Percentiles rank a stretch among this genome's conserved stretches.
phyloP scores from a whole-genome alignment of 345 rosid genomes.

The Hypericum perforatum region DNA sequence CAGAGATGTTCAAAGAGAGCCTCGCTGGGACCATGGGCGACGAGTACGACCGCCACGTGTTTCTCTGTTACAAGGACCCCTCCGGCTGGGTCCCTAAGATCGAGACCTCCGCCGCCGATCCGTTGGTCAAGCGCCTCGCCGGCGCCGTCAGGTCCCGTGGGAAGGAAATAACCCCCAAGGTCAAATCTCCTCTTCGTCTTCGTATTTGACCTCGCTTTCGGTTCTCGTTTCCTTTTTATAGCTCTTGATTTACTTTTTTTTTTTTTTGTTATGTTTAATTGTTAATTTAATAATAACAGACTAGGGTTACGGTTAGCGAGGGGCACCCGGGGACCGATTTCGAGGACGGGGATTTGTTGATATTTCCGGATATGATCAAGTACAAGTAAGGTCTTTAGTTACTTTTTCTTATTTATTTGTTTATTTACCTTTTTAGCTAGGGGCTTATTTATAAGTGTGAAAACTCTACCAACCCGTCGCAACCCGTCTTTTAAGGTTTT shows the following conservation, averaged over 20 bases:
- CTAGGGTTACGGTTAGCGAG: slow-evolving; percentile 57
- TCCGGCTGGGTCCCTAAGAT: slow-evolving; percentile 59
- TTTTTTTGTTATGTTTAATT: not conserved
- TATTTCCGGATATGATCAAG: slow-evolving; percentile 85
- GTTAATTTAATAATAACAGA: slow-evolving; percentile 25
- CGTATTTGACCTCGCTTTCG: no score
- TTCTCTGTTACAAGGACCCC: slow-evolving; percentile 53
- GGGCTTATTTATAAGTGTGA: no score
- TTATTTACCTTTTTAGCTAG: no score
- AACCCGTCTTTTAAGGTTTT: no score
- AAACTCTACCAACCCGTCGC: no score
- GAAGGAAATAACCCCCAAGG: slow-evolving; percentile 48
- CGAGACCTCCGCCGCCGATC: slow-evolving; percentile 49
- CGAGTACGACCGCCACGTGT: slow-evolving; percentile 70
- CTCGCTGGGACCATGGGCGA: slow-evolving; percentile 51
- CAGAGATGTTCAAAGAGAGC: slow-evolving; percentile 64
- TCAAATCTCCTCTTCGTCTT: slow-evolving; percentile 8
- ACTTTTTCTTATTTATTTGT: not conserved
- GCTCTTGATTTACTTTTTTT: not conserved
- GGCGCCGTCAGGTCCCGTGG: slow-evolving; percentile 61
- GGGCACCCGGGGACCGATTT: slow-evolving; percentile 38
- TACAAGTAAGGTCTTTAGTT: slow-evolving; percentile 45
- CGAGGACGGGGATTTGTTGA: slow-evolving; percentile 78
- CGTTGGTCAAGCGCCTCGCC: slow-evolving; percentile 55
- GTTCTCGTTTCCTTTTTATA: no score